Percentiles rank a stretch among this genome's conserved stretches.
Conservation (phyloP, 106 monocot genomes). For the Narthecium ossifragum region DNA sequence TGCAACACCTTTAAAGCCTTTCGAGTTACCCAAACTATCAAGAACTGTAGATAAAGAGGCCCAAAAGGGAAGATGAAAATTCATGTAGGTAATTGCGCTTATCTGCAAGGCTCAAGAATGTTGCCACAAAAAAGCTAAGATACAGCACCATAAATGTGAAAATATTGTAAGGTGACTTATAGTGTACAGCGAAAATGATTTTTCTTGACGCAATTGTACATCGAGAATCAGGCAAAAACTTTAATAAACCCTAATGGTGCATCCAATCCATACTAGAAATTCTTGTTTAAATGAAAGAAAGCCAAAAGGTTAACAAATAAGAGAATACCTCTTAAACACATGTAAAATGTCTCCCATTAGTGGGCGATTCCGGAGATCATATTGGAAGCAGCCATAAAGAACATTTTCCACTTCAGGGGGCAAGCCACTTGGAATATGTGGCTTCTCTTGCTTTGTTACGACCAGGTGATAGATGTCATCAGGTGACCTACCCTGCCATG, state of each 20-base stretch:
- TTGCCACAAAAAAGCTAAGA: too few species aligned
- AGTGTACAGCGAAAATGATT: not conserved
- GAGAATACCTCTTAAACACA: constrained; percentile 60
- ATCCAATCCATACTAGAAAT: not conserved
- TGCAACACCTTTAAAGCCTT: too few species aligned
- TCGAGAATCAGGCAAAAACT: not conserved
- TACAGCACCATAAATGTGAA: too few species aligned
- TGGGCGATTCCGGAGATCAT: constrained; percentile 83
- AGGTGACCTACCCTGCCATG: constrained; percentile 53
- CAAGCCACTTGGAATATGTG: constrained; percentile 61
- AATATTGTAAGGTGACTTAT: too few species aligned
- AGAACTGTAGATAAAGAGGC: too few species aligned
- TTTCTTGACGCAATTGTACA: not conserved
- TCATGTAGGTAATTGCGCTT: too few species aligned
- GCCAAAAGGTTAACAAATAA: not conserved
- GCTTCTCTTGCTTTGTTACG: constrained; percentile 68
- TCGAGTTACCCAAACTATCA: too few species aligned
- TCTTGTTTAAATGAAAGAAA: not conserved
- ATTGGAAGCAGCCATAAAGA: constrained; percentile 77
- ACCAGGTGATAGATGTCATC: constrained; percentile 64
- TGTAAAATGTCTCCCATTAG: constrained; percentile 54
- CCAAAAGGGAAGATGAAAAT: too few species aligned
- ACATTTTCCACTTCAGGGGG: constrained; percentile 60
- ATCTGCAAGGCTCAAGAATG: too few species aligned
- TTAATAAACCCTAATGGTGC: too few species aligned